Base-by-base conservation (phyloP, 805 yeast species). In the Wickerhamomyces bisporus region DNA sequence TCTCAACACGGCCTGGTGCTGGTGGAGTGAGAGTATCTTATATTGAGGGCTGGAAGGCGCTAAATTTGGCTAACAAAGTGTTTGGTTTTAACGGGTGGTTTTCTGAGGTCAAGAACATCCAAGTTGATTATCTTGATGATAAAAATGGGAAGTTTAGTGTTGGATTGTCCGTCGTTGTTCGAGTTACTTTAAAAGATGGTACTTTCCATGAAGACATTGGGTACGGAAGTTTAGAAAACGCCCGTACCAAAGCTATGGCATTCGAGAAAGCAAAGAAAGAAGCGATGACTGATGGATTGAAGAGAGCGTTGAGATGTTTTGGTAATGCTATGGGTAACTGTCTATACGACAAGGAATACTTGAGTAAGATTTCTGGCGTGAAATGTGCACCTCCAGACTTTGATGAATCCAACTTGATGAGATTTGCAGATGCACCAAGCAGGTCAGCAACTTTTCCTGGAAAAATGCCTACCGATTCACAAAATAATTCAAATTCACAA, bases 11-110 rank as follows among this genome's bases (percentile, higher is more conserved):
- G 33, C 79, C 87, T 7, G 89, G 88, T 3, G 86, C 81, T 26
- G 87, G 86, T 3, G 80, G 83, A 12, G 70, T 68, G 32, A 68
- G 73, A 38, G 85, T 85, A 4, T 77, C 83, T 3, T 84, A 85
- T 50, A 70, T 85, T 29, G 93, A 84, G 58, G 95, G 94, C 1
- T 84, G 91, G 88, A 81, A 77, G 53, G 91, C 86, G 2, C 71
- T 85, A 27, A 81, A 81, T 52, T 58, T 85, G 33, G 94, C 95
- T 12, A 85, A 85, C 52, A 82, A 80, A 49, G 78, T 85, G 3
- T 84, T 85, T 68, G 94, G 94, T 0, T 84, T 81, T 49, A 79
- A 83, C 52, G 93, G 93, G 1, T 85, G 95, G 95, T 68, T 71
- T 47, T 78, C 88, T 0, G 91, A 84, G 49, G 71, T 85, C 5